Evolutionary conservation across 2,329 filamentous ascomycete genomes (phyloP), one percentile per base, ranked within the genome.

Genomic region (Aspergillus puulaauensis): DNA sequence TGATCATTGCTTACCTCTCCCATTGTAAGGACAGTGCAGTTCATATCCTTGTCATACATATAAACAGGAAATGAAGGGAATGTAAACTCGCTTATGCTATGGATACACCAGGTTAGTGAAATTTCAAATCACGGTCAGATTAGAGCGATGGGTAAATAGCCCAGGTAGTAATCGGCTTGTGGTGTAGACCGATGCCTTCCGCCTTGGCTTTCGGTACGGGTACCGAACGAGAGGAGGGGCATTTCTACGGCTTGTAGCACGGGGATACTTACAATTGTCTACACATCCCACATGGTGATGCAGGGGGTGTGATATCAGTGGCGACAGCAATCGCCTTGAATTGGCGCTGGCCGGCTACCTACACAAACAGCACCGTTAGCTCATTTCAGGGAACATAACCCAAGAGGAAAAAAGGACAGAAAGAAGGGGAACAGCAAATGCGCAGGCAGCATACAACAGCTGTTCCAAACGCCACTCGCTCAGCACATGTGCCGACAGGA

Each of bases 401-500:
- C 8, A 11, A 31, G 27, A 31, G 27, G 9, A 31, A 11, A 31
- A 2, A 35, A 12, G 9, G 21, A 43, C 12, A 6, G 12, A 21
- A 49, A 15, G 35, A 15, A 49, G 11, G 21, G n/a, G 27, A 45
- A 27, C 11, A 47, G 21, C 21, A 17, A 41, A 41, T 19, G n/a
- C 15, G 14, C n/a, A n/a, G 14, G 8, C 70, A 52, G 66, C 75
- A 55, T 68, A 80, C 79, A 56, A 97, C 84, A 21, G 93, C 93
- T 40, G 87, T 91, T 7, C 86, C 90, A 64, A 98, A 82, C 2
- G 91, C 92, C n/a, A 93, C 90, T 58, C 93, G 83, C 82, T 99
- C 95, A 14, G 95, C 95, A 75, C 95, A 98, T 3, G 90, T 96
- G n/a, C 91, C 91, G 6, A 97, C 93, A 0, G 95, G 93, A 72